phyloP scores from a whole-genome alignment of 257 asterid genomes.

The Coffea eugenioides region DNA sequence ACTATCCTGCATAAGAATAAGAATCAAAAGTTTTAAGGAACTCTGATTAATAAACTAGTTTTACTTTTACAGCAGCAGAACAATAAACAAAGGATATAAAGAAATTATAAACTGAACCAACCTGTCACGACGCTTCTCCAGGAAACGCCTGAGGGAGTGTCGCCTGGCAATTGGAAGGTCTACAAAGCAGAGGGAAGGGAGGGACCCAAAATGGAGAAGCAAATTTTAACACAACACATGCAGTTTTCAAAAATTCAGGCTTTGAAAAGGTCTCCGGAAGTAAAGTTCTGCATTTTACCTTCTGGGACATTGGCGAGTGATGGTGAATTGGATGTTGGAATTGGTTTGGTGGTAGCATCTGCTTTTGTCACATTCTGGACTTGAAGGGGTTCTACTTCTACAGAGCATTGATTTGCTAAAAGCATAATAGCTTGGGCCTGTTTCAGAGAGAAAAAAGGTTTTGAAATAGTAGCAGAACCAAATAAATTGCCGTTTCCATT shows the following conservation, averaged over 20 bases:
- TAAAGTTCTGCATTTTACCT: background rate
- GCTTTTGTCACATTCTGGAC: background rate
- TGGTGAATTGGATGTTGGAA: constrained; percentile 1
- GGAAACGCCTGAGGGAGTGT: constrained; percentile 20
- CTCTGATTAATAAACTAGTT: too few relatives aligned
- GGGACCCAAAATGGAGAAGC: too few relatives aligned
- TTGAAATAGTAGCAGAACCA: too few relatives aligned
- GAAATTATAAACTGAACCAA: background rate
- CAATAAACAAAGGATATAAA: background rate
- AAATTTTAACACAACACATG: too few relatives aligned
- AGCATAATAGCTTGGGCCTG: constrained; percentile 18
- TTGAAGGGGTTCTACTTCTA: background rate
- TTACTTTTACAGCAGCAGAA: too few relatives aligned
- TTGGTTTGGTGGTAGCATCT: background rate
- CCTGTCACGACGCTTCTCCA: constrained; percentile 24
- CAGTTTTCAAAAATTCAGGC: background rate
- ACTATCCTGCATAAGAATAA: constrained; percentile 4
- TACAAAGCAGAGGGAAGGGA: background rate
- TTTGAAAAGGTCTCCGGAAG: background rate
- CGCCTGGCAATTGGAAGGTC: constrained; percentile 21
- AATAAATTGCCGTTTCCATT: too few relatives aligned
- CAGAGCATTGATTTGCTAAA: constrained; percentile 11
- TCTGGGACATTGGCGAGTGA: background rate
- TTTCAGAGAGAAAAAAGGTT: background rate
- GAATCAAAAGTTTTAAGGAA: background rate